Conservation (phyloP, 345 rosid species). For the Angophora floribunda region DNA sequence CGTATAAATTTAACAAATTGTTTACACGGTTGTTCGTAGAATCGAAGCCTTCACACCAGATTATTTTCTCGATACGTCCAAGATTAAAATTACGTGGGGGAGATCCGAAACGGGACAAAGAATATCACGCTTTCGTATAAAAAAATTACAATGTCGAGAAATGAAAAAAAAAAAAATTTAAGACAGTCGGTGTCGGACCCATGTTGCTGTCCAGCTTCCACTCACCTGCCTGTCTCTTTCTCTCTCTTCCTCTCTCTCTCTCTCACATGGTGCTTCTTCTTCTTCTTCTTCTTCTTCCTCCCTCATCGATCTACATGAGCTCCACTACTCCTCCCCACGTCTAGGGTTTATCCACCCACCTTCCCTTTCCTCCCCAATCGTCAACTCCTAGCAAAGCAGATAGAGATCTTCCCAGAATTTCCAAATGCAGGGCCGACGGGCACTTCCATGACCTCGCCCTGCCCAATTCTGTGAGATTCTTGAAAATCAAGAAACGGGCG, state of each 20-base stretch:
- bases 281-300: neutral
- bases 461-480: neutral
- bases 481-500: neutral
- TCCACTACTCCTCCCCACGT: neutral
- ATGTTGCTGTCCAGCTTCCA: neutral
- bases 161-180: neutral
- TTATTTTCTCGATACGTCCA: neutral
- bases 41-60: neutral
- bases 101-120: neutral
- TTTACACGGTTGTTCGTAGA: neutral
- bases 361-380: neutral
- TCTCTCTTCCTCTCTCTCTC: conserved; percentile 1
- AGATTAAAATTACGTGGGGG: neutral
- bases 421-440: neutral
- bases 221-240: neutral
- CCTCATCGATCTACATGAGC: neutral
- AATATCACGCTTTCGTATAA: neutral
- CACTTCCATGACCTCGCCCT: neutral
- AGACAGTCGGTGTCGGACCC: neutral
- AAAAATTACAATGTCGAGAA: neutral
- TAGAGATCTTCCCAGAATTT: neutral
- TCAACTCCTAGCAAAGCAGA: neutral
- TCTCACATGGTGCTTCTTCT: neutral
- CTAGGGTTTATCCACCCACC: neutral
- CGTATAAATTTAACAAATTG: neutral